A percentile compares a stretch with the other conserved stretches of the same genome.
Evolutionary conservation across 2,329 filamentous ascomycete species (phyloP).

Genomic region (Colletotrichum tabaci): DNA sequence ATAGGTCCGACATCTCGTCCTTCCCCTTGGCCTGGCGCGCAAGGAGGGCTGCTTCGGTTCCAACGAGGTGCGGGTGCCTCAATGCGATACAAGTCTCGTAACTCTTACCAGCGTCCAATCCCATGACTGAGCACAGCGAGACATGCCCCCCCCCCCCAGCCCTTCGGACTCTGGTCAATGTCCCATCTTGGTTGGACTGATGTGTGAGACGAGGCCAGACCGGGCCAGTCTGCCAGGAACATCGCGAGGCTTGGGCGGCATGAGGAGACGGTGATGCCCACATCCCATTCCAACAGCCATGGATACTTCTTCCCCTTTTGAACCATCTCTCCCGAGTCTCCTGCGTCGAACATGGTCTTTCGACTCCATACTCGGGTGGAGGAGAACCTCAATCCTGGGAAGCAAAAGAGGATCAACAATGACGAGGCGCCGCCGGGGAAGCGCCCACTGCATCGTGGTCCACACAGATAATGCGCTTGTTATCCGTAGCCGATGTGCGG

Average conservation of each 20-base stretch:
- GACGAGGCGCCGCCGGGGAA: constrained; percentile 27
- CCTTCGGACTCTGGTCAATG: constrained; percentile 1
- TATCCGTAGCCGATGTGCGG: constrained; percentile 29
- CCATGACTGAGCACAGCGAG: not conserved
- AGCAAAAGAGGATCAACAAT: constrained; percentile 11
- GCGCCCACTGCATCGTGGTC: constrained; percentile 19
- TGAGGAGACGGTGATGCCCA: constrained; percentile 12
- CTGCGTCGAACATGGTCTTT: not conserved
- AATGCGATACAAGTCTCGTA: not conserved
- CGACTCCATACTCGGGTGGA: constrained; percentile 4
- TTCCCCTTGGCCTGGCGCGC: constrained; percentile 23
- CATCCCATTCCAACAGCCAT: not conserved
- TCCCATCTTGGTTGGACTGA: not conserved
- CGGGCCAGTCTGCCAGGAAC: not conserved
- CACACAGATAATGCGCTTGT: constrained; percentile 4
- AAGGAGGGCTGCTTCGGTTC: not conserved
- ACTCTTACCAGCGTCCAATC: constrained; percentile 13
- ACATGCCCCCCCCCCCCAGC: not conserved
- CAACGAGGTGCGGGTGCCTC: constrained; percentile 17
- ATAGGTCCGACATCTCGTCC: constrained; percentile 26
- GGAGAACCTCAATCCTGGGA: constrained; percentile 8
- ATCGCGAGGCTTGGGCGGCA: not conserved
- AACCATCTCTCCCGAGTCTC: constrained; percentile 5
- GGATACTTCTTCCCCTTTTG: constrained; percentile 2
- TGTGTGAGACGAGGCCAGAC: constrained; percentile 10